These are phyloP conservation scores for Suhomyces yuchorum DNA, from an alignment of 1,139 yeast species.

Conservation along the genomic window DNA sequence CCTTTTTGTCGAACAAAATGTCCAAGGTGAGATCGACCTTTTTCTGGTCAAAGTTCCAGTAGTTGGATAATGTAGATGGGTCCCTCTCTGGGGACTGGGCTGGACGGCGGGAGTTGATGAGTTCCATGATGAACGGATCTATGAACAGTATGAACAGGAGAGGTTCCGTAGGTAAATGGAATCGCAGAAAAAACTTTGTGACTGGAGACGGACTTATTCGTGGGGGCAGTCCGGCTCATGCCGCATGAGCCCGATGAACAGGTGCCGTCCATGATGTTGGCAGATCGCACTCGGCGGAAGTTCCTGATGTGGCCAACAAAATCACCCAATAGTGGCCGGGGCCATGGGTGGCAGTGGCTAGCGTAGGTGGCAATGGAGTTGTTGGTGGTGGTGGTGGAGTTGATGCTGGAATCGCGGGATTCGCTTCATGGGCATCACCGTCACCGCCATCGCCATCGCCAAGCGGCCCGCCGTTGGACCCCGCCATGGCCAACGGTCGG, in stretches of 20 bases:
- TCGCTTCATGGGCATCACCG: no score
- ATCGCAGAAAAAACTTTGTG: constrained; percentile 2
- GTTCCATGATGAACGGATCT: constrained; percentile 15
- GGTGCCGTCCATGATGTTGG: neutral
- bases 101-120: constrained; percentile 35
- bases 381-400: no score
- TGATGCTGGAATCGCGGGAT: no score
- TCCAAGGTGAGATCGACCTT: constrained; percentile 56
- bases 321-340: no score
- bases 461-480: neutral
- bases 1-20: constrained; percentile 56
- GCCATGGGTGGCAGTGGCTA: no score
- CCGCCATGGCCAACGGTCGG: neutral
- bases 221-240: neutral
- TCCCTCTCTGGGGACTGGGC: constrained; percentile 59
- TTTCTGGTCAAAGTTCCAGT: constrained; percentile 51
- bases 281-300: neutral
- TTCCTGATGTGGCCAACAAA: neutral
- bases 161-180: no score
- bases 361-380: no score
- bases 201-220: neutral
- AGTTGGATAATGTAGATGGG: constrained; percentile 78
- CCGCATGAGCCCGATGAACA: neutral
- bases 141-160: neutral
- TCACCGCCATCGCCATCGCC: neutral